phyloP scores from a whole-genome alignment of 2,329 filamentous ascomycete species.

The Aotearoamyces nothofagi region DNA sequence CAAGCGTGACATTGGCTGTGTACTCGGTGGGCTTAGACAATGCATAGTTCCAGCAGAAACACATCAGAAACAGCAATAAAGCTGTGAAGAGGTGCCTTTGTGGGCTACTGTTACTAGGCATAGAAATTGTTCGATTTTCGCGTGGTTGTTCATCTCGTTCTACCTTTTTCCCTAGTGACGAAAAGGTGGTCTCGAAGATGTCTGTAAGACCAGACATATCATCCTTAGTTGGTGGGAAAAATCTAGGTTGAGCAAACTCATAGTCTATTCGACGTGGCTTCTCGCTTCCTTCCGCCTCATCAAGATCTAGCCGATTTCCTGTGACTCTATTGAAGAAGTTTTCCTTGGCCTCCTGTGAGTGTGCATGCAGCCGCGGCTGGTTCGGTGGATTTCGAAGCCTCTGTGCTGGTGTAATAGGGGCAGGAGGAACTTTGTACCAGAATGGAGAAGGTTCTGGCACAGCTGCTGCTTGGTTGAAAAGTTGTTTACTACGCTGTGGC shows the following conservation, averaged over 20 bases:
- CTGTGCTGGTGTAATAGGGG: conserved; percentile 51
- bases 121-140: not conserved
- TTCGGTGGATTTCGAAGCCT: conserved; percentile 45
- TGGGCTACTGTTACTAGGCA: not conserved
- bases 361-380: conserved; percentile 33
- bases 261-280: conserved; percentile 8
- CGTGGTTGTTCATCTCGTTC: conserved; percentile 1
- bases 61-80: not conserved
- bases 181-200: not conserved
- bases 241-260: conserved; percentile 43
- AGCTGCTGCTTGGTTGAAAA: conserved; percentile 14
- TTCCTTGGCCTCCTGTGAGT: conserved; percentile 27
- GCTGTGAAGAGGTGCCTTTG: not conserved
- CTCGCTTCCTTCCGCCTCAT: not conserved
- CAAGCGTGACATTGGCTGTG: too few species aligned
- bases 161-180: too few species aligned
- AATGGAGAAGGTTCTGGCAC: conserved; percentile 31
- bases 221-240: conserved; percentile 31
- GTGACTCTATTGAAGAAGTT: conserved; percentile 30
- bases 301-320: conserved; percentile 1
- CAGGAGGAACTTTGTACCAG: conserved; percentile 54
- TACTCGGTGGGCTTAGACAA: not conserved
- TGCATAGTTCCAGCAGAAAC: not conserved
- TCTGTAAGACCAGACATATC: conserved; percentile 2
- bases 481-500: conserved; percentile 23